Base-by-base conservation (phyloP, 1,284 basidiomycete species). In the Quambalaria eucalypti region DNA sequence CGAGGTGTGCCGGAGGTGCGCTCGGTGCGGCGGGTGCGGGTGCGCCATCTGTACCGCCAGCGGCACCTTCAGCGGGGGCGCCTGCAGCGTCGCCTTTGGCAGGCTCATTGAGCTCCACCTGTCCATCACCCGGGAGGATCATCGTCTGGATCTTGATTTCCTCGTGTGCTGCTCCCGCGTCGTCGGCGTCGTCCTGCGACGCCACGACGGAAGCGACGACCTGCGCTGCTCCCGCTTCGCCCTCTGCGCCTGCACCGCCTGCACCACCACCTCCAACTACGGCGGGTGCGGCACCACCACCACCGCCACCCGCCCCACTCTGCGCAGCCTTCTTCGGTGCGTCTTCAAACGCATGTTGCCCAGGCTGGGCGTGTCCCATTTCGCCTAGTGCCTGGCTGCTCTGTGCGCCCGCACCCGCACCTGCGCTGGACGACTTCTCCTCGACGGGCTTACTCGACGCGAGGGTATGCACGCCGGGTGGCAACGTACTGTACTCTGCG, bases 401-500 rank as follows among this genome's bases (percentile, higher is more conserved):
- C 28, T 29, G 19, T 7, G 50, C 19, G 28, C 21, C 30, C 21
- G 51, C 25, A 6, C 55, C 44, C 4, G 14, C 38, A 8, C 29
- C 29, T 16, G 26, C 56, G 21, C 48, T 40, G 25, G 44, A 30
- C 2, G n/a, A 8, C 16, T n/a, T 7, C 12, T 19, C 23, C 12
- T 6, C 28, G 10, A 23, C 38, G 2, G 28, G 14, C 12, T 16
- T 33, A 25, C 14, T 46, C 7, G 8, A 8, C 14, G 21, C 28
- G 23, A 51, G 39, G 12, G 55, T 52, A 23, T 56, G 52, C 28
- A 67, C 60, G 30, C 53, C 62, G 10, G 70, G 65, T 26, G 64
- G 64, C 29, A 53, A 66, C 19, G 50, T 52, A 12, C 50, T 48
- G 52, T 66, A 75, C 58, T 61, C 59, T 26, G 19, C n/a, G 8